Conservation (phyloP, 140 eudicot genomes). For the Cichorium intybus region DNA sequence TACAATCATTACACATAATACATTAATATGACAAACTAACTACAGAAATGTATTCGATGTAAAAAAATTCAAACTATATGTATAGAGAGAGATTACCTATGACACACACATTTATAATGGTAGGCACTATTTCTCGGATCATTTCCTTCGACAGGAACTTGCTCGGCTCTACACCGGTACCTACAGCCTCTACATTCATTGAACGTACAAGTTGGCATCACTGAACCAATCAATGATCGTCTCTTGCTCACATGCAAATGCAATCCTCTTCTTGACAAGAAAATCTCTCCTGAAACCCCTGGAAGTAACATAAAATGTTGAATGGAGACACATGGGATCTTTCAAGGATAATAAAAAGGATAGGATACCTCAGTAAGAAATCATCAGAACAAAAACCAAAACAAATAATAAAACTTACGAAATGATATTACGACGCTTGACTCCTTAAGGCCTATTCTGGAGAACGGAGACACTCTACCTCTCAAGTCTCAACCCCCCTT, state of each 20-base stretch:
- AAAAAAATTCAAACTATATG: not conserved
- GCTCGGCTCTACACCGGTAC: conserved; percentile 64
- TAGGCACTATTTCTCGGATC: conserved; percentile 72
- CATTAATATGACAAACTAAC: not conserved
- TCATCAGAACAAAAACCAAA: not conserved
- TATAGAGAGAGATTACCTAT: conserved; percentile 32
- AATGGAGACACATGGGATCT: not conserved
- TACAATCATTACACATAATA: too few relatives aligned
- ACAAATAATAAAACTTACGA: not conserved
- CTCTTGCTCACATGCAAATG: conserved; percentile 35
- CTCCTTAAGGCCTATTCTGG: not conserved
- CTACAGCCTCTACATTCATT: conserved; percentile 80
- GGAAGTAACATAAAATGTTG: not conserved
- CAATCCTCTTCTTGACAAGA: conserved; percentile 17
- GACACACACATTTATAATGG: conserved; percentile 81
- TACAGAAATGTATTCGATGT: not conserved
- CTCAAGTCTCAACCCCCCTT: too few relatives aligned
- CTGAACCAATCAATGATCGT: conserved; percentile 55
- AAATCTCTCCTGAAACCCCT: conserved; percentile 31
- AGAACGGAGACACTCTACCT: not conserved
- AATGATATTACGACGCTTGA: not conserved
- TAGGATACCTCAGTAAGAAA: not conserved
- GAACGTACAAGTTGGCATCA: conserved; percentile 69
- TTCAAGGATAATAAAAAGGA: not conserved
- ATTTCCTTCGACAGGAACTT: conserved; percentile 79